phyloP scores from a whole-genome alignment of 2,329 filamentous ascomycete genomes.

The Pleurostoma richardsiae region DNA sequence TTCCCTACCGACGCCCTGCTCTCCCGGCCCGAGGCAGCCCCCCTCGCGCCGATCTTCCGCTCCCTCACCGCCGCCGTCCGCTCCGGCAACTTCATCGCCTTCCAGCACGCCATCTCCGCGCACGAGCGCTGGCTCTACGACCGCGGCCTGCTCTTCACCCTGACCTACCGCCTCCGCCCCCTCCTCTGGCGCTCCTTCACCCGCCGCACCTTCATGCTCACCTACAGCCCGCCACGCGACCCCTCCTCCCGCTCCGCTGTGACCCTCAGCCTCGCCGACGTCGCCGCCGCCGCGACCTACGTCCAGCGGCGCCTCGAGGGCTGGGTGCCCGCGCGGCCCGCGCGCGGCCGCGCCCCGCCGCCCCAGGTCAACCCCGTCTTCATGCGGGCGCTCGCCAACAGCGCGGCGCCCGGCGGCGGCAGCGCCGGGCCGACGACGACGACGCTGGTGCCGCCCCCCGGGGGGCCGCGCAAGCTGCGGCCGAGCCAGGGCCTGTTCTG shows the following conservation, averaged over 20 bases:
- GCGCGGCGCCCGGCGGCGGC: slow-evolving; percentile 32
- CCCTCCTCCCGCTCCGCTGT: slow-evolving; percentile 58
- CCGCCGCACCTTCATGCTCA: slow-evolving; percentile 72
- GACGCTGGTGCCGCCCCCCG: slow-evolving; percentile 42
- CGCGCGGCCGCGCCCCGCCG: slow-evolving; percentile 24
- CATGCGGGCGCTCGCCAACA: slow-evolving; percentile 46
- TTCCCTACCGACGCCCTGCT: slow-evolving; percentile 69
- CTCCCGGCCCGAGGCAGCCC: slow-evolving; percentile 62
- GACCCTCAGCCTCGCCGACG: slow-evolving; percentile 66
- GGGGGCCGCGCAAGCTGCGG: slow-evolving; percentile 40
- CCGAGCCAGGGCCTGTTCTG: slow-evolving; percentile 58
- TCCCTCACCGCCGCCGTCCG: slow-evolving; percentile 70
- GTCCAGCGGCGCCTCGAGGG: slow-evolving; percentile 61
- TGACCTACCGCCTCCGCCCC: slow-evolving; percentile 73
- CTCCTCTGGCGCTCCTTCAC: slow-evolving; percentile 81
- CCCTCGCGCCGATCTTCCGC: slow-evolving; percentile 61
- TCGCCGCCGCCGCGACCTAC: slow-evolving; percentile 59
- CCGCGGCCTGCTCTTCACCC: slow-evolving; percentile 68
- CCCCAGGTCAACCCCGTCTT: slow-evolving; percentile 45
- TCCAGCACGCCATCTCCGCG: slow-evolving; percentile 62
- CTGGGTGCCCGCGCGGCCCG: slow-evolving; percentile 36
- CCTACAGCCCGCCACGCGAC: slow-evolving; percentile 62
- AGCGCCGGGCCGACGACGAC: slow-evolving; percentile 26
- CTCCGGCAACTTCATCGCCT: slow-evolving; percentile 68
- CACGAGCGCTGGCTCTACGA: slow-evolving; percentile 70